These are phyloP conservation scores for Pyrrhoderma lamaoense DNA, from an alignment of 1,284 basidiomycete species.

Conservation along the genomic window DNA sequence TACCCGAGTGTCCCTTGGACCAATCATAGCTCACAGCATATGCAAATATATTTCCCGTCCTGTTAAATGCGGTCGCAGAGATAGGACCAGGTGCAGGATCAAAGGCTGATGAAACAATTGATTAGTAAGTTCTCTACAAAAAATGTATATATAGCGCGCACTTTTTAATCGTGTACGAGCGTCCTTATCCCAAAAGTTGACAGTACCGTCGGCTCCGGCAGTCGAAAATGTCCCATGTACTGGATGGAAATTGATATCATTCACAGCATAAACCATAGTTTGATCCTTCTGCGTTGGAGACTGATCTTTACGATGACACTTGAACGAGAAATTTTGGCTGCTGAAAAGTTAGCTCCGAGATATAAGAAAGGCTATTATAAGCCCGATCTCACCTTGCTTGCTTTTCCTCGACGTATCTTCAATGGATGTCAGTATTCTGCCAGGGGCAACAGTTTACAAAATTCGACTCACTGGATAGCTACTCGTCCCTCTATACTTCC, in stretches of 20 bases:
- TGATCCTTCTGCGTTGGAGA: slow-evolving; percentile 61
- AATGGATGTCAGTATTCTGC: not conserved
- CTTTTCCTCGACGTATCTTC: slow-evolving; percentile 77
- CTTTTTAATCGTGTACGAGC: slow-evolving; percentile 84
- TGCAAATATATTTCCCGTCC: slow-evolving; percentile 81
- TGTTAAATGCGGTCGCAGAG: slow-evolving; percentile 74
- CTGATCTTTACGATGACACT: slow-evolving; percentile 84
- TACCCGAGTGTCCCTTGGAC: slow-evolving; percentile 84
- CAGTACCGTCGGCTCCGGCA: slow-evolving; percentile 67
- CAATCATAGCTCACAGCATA: slow-evolving; percentile 89
- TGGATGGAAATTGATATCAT: slow-evolving; percentile 89
- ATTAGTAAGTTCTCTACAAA: slow-evolving; percentile 14
- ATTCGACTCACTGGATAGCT: slow-evolving; percentile 78
- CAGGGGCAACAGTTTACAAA: not conserved
- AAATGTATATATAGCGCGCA: slow-evolving; percentile 30
- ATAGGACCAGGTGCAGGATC: slow-evolving; percentile 65
- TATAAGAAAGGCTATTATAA: not conserved
- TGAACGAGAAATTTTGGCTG: slow-evolving; percentile 91
- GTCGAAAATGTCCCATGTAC: slow-evolving; percentile 93
- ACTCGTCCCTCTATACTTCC: slow-evolving; percentile 95
- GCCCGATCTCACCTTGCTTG: slow-evolving; percentile 45
- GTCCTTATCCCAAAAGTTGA: slow-evolving; percentile 89
- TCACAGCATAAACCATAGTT: slow-evolving; percentile 84
- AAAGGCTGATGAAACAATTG: slow-evolving; percentile 45
- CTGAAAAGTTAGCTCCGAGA: slow-evolving; percentile 2